Base-by-base conservation (phyloP, 2,329 filamentous ascomycete species). In the Septoria linicola region DNA sequence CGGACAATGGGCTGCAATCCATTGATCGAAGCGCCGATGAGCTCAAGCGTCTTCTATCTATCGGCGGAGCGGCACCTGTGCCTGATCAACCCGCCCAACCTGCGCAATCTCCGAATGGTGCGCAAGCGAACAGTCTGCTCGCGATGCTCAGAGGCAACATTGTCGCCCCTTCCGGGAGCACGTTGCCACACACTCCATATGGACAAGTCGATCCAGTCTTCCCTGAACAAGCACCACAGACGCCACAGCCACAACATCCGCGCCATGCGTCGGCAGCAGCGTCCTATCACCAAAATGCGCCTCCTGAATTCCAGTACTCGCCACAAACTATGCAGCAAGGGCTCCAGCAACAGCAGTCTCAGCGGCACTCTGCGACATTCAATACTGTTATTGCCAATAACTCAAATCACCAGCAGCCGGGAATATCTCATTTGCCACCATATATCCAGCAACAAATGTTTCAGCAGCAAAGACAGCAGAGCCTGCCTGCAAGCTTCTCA, bases 231-330 rank as follows among this genome's bases (percentile, higher is more conserved):
- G 76, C 80, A 63, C 80, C 83, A 11, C 73, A 71, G 34, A 80
- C 78, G 35, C 81, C 83, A 39, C 81, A 83, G 41, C 63, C 72
- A 25, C 72, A 73, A 39, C 77, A 81, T 63, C 59, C 62, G 14
- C 61, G 61, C 27, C 59, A 68, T 34, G 76, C 77, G 21, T 73
- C 73, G 16, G 66, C 77, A 13, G 74, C 71, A 32, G 70, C 68
- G 43, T 27, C 23, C 5, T 27, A 27, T 10, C 72, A 78, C 55
- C 73, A 75, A 25, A 72, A 74, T 31, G 72, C 73, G 19, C 75
- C 77, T 6, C 78, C 78, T 7, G 68, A 72, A 3, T 81, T 80
- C 49, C 72, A 71, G 7, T 67, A 72, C 43, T 68, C 74, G 58
- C 63, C 71, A 60, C 51, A 71, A 59, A 30, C 68, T 62, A 21